phyloP scores from a whole-genome alignment of 192 early-diverging fungal species.

The Funneliformis mosseae region DNA sequence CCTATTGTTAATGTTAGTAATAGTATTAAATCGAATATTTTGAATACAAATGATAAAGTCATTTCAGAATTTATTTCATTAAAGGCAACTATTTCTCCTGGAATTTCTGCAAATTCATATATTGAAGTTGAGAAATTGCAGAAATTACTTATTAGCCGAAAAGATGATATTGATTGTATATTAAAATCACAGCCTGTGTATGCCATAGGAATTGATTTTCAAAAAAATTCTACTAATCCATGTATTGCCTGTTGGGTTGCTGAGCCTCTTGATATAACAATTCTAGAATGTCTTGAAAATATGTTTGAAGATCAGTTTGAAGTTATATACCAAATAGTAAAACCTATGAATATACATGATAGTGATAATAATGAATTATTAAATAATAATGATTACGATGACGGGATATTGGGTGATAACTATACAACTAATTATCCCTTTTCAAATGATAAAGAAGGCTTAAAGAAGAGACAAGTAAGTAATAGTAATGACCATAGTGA shows the following conservation, averaged over 20 bases:
- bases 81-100: not conserved
- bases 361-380: not conserved
- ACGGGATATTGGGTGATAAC: too few relatives aligned
- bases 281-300: not conserved
- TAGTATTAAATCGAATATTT: not conserved
- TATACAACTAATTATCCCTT: too few relatives aligned
- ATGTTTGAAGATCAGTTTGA: not conserved
- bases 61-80: not conserved
- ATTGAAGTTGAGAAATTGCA: not conserved
- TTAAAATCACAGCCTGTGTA: not conserved
- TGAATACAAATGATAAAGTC: not conserved
- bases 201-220: not conserved
- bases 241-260: not conserved
- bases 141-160: not conserved
- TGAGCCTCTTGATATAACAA: not conserved
- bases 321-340: not conserved
- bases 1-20: not conserved
- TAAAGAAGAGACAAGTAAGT: too few relatives aligned
- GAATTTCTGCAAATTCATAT: constrained; percentile 1
- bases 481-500: too few relatives aligned
- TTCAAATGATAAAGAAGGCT: too few relatives aligned
- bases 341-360: not conserved
- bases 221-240: not conserved
- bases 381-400: not conserved
- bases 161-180: not conserved